Evolutionary conservation across 305 asterid species (phyloP).

Genomic region (Rubia peregrina): DNA sequence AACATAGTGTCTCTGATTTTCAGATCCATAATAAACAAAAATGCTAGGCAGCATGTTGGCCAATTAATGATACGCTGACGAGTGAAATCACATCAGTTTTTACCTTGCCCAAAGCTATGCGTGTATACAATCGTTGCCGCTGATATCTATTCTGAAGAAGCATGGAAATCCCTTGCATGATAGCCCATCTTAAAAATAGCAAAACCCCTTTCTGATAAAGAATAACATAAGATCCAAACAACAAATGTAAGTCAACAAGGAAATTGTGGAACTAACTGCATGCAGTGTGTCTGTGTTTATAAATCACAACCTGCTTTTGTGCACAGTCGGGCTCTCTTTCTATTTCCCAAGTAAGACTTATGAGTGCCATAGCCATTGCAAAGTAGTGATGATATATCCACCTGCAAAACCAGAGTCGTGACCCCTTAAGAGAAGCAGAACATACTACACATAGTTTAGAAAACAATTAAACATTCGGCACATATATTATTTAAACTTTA

Average conservation of each 20-base stretch:
- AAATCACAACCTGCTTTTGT: constrained; percentile 62
- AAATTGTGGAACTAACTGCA: neutral
- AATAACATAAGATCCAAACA: constrained; percentile 17
- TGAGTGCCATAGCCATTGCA: constrained; percentile 94
- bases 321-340: constrained; percentile 78
- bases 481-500: neutral
- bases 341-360: constrained; percentile 97
- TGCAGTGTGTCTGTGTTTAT: neutral
- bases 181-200: constrained; percentile 88
- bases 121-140: constrained; percentile 94
- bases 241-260: neutral
- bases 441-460: neutral
- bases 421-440: constrained; percentile 3
- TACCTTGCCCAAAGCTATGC: constrained; percentile 98
- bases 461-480: neutral
- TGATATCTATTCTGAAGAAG: constrained; percentile 94
- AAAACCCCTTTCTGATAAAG: constrained; percentile 71
- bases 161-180: constrained; percentile 98
- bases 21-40: neutral
- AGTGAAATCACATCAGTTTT: neutral
- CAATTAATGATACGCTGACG: constrained; percentile 9
- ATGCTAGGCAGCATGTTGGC: neutral
- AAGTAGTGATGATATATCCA: constrained; percentile 93
- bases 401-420: constrained; percentile 42
- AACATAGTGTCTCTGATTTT: constrained; percentile 6